Percentiles rank a stretch among this genome's conserved stretches.
Evolutionary conservation across 2,329 filamentous ascomycete species (phyloP).

Genomic region (Sphaerulina musiva): DNA sequence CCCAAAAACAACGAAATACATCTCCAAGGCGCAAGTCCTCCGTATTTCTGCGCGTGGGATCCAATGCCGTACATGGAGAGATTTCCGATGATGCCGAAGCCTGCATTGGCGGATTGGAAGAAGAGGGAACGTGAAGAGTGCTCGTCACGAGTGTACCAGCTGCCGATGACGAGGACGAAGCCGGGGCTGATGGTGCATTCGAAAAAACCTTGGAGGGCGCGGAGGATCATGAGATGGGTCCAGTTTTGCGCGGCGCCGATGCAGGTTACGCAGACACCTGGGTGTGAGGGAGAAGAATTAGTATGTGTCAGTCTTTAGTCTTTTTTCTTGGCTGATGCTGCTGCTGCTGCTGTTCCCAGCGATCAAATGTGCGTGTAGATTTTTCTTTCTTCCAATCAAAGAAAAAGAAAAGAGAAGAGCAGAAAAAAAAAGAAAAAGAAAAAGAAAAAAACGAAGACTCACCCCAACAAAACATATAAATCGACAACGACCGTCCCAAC

Average conservation of each 20-base stretch:
- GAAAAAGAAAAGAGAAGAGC: too few species aligned
- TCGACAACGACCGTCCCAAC: slow-evolving; percentile 33
- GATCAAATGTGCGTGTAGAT: too few species aligned
- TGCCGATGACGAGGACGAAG: slow-evolving; percentile 33
- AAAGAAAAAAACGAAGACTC: too few species aligned
- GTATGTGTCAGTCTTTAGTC: too few species aligned
- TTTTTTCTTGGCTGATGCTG: too few species aligned
- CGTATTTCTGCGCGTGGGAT: slow-evolving; percentile 21
- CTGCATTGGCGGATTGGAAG: slow-evolving; percentile 36
- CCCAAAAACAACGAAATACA: slow-evolving; percentile 29
- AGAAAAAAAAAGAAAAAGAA: neutral
- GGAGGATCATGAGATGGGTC: slow-evolving; percentile 33
- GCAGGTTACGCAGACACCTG: slow-evolving; percentile 26
- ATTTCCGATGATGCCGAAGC: slow-evolving; percentile 30
- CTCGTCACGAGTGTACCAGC: slow-evolving; percentile 34
- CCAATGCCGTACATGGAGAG: slow-evolving; percentile 28
- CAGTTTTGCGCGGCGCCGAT: slow-evolving; percentile 32
- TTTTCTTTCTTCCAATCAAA: neutral
- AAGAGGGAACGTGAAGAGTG: slow-evolving; percentile 34
- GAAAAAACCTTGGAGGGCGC: slow-evolving; percentile 35
- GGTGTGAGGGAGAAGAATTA: neutral
- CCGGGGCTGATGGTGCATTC: slow-evolving; percentile 36
- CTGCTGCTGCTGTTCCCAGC: too few species aligned
- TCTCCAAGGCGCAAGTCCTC: slow-evolving; percentile 26
- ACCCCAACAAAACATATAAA: slow-evolving; percentile 34